Evolutionary conservation across 2,329 filamentous ascomycete species (phyloP).

Genomic region (Escovopsis sp.): DNA sequence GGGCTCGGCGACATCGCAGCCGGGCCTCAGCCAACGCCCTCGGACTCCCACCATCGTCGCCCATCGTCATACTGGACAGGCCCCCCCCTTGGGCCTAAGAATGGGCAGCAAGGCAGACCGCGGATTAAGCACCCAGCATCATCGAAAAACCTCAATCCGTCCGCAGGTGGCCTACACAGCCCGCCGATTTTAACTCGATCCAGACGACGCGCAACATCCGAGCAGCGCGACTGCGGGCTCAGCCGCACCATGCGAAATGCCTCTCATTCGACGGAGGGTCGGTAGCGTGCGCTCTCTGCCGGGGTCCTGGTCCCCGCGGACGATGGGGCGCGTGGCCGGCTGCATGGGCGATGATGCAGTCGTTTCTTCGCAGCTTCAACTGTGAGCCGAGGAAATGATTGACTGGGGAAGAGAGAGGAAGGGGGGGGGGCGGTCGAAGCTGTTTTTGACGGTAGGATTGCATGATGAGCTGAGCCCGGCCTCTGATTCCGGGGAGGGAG

Average conservation of each 20-base stretch:
- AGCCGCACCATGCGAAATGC: slow-evolving; percentile 6
- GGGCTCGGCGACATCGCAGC: too few relatives aligned
- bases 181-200: background rate
- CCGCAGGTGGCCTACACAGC: background rate
- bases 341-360: background rate
- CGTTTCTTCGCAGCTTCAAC: too few relatives aligned
- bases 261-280: background rate
- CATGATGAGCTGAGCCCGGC: too few relatives aligned
- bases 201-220: background rate
- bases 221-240: slow-evolving; percentile 3
- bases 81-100: slow-evolving; percentile 3
- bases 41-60: background rate
- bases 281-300: slow-evolving; percentile 5
- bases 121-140: background rate
- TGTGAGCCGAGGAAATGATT: too few relatives aligned
- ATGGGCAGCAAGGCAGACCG: slow-evolving; percentile 7
- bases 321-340: background rate
- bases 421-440: too few relatives aligned
- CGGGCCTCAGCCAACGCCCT: background rate
- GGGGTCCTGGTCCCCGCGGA: background rate
- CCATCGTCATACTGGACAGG: slow-evolving; percentile 1
- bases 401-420: too few relatives aligned
- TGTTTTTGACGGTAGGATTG: too few relatives aligned
- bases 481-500: too few relatives aligned
- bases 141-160: too few relatives aligned